Conservation (phyloP, 108 stramenopile genomes). For the Fragilaria radians region DNA sequence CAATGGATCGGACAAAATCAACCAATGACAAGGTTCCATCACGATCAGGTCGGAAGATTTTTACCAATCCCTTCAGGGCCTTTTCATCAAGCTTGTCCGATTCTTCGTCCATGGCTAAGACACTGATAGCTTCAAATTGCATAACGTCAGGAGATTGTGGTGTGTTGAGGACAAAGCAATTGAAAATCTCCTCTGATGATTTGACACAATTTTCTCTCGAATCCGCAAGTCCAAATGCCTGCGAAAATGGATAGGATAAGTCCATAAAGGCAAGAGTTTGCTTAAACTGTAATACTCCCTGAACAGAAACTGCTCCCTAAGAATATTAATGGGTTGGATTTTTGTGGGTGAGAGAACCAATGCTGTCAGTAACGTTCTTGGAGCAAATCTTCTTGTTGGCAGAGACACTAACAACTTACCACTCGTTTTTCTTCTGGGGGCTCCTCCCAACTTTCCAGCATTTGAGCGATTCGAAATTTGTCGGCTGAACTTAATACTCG, state of each 20-base stretch:
- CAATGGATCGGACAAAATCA: constrained; percentile 43
- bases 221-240: constrained; percentile 52
- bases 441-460: not conserved
- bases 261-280: constrained; percentile 52
- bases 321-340: no score
- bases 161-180: constrained; percentile 28
- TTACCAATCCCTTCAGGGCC: constrained; percentile 39
- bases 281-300: constrained; percentile 39
- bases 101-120: constrained; percentile 24
- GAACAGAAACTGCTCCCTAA: not conserved
- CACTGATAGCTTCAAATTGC: constrained; percentile 40
- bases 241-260: constrained; percentile 46
- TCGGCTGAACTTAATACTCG: not conserved
- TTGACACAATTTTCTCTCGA: constrained; percentile 50
- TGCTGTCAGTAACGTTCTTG: not conserved
- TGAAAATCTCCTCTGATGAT: constrained; percentile 47
- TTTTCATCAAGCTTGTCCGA: constrained; percentile 21
- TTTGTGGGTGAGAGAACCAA: not conserved
- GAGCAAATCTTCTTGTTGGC: not conserved
- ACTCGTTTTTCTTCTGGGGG: not conserved
- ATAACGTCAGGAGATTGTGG: constrained; percentile 9
- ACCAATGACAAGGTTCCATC: constrained; percentile 36
- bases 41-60: constrained; percentile 55
- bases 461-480: not conserved
- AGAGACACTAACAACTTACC: not conserved